Evolutionary conservation across 306 rosid species (phyloP).

Genomic region (Fragaria nilgerrensis): DNA sequence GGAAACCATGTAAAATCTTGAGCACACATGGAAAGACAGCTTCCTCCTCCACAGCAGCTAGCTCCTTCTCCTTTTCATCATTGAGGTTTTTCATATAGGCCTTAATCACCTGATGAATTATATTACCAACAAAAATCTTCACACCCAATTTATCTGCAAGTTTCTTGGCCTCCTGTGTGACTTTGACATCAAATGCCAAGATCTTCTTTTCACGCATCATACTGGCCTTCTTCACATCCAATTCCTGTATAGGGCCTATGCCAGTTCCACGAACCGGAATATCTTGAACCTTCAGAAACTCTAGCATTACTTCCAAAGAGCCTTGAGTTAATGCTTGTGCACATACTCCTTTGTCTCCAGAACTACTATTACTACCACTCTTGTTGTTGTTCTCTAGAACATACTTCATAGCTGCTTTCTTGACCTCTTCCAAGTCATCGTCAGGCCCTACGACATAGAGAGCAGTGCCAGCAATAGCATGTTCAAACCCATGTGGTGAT

Average conservation of each 20-base stretch:
- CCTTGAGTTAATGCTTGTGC: slow-evolving; percentile 91
- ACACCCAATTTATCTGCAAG: slow-evolving; percentile 82
- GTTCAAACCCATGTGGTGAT: slow-evolving; percentile 87
- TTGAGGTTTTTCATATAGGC: slow-evolving; percentile 77
- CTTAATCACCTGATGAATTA: slow-evolving; percentile 83
- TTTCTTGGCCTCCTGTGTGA: slow-evolving; percentile 83
- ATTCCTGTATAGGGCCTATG: slow-evolving; percentile 94
- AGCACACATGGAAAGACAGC: slow-evolving; percentile 86
- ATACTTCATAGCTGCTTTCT: slow-evolving; percentile 54
- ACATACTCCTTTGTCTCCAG: slow-evolving; percentile 63
- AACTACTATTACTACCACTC: slow-evolving; percentile 36
- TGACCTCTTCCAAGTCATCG: slow-evolving; percentile 76
- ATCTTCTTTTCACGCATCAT: no score
- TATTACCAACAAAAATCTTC: slow-evolving; percentile 74
- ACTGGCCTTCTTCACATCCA: slow-evolving; percentile 90
- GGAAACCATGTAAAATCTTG: slow-evolving; percentile 66
- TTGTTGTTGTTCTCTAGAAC: slow-evolving; percentile 69
- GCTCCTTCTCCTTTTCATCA: slow-evolving; percentile 77
- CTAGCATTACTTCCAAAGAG: slow-evolving; percentile 85
- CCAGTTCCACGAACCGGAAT: slow-evolving; percentile 86
- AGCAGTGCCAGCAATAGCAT: slow-evolving; percentile 92
- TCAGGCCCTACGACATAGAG: slow-evolving; percentile 79
- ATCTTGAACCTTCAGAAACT: slow-evolving; percentile 56
- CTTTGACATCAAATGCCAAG: slow-evolving; percentile 97
- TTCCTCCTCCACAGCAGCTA: slow-evolving; percentile 62